Evolutionary conservation across 495 filamentous ascomycete species (phyloP).

Genomic region (Hypoxylon crocopeplum): DNA sequence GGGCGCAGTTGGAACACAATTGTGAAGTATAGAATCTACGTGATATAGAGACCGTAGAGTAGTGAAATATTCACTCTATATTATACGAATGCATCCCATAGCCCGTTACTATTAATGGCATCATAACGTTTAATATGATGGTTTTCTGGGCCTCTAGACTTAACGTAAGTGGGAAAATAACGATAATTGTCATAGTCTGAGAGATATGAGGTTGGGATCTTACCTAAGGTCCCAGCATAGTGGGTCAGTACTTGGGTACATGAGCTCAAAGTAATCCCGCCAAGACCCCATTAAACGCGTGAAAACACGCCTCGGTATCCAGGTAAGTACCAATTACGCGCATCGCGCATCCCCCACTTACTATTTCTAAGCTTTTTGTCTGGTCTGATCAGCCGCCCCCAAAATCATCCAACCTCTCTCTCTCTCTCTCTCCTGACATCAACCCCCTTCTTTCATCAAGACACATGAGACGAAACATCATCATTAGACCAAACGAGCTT

Average conservation of each 20-base stretch:
- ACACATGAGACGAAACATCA: slow-evolving; percentile 1
- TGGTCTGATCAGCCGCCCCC: slow-evolving; percentile 25
- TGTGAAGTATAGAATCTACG: too few relatives aligned
- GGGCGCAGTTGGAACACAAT: too few relatives aligned
- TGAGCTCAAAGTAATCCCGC: not conserved
- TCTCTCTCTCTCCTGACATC: not conserved
- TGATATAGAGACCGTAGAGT: too few relatives aligned
- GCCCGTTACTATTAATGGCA: too few relatives aligned
- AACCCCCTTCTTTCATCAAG: slow-evolving; percentile 6
- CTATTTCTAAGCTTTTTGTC: slow-evolving; percentile 19
- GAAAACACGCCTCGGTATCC: slow-evolving; percentile 25
- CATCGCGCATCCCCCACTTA: slow-evolving; percentile 21
- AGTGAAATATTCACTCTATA: too few relatives aligned
- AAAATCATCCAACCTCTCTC: slow-evolving; percentile 17
- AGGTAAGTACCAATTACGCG: slow-evolving; percentile 20
- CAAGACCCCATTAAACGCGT: slow-evolving; percentile 27
- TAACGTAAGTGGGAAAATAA: too few relatives aligned
- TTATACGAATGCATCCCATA: too few relatives aligned
- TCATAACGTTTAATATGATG: too few relatives aligned
- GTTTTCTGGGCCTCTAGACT: too few relatives aligned
- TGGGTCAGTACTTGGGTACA: not conserved
- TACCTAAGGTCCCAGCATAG: not conserved
- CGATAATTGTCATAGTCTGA: too few relatives aligned
- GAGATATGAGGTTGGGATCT: too few relatives aligned
- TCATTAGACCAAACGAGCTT: not conserved